phyloP scores from a whole-genome alignment of 331 rosid species.

The Prunus yedoensis region DNA sequence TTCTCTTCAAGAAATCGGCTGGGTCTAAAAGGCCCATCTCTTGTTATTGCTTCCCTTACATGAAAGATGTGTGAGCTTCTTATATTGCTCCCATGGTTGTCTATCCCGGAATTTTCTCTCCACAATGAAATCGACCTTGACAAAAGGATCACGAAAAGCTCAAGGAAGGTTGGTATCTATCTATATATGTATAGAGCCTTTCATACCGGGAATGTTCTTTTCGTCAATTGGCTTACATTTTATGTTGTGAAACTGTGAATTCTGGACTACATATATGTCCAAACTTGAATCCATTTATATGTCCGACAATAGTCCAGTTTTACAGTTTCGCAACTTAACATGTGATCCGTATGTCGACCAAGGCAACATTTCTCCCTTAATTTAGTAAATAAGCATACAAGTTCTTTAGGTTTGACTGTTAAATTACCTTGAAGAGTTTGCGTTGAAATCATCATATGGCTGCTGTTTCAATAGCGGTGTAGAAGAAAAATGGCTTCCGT shows the following conservation, averaged over 20 bases:
- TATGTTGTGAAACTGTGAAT: no score
- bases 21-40: slow-evolving; percentile 57
- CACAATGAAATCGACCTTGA: slow-evolving; percentile 35
- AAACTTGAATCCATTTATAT: no score
- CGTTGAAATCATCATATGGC: slow-evolving; percentile 19
- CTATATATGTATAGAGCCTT: no score
- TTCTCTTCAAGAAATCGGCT: slow-evolving; percentile 68
- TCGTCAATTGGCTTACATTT: no score
- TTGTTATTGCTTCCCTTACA: slow-evolving; percentile 28
- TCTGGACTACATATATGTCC: no score
- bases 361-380: no score
- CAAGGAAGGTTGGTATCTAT: slow-evolving; percentile 19
- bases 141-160: slow-evolving; percentile 22
- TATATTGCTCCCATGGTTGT: slow-evolving; percentile 7
- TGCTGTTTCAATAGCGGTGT: neutral
- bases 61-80: slow-evolving; percentile 30
- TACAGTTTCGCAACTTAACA: no score
- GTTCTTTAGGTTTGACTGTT: neutral
- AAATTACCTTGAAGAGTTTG: slow-evolving; percentile 50
- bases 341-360: no score
- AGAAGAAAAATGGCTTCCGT: neutral
- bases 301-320: no score
- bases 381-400: no score
- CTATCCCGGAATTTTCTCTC: slow-evolving; percentile 24
- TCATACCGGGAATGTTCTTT: no score